Evolutionary conservation across 2,329 filamentous ascomycete genomes (phyloP), one percentile per base, ranked within the genome.

Genomic region (Aureobasidium sp.): DNA sequence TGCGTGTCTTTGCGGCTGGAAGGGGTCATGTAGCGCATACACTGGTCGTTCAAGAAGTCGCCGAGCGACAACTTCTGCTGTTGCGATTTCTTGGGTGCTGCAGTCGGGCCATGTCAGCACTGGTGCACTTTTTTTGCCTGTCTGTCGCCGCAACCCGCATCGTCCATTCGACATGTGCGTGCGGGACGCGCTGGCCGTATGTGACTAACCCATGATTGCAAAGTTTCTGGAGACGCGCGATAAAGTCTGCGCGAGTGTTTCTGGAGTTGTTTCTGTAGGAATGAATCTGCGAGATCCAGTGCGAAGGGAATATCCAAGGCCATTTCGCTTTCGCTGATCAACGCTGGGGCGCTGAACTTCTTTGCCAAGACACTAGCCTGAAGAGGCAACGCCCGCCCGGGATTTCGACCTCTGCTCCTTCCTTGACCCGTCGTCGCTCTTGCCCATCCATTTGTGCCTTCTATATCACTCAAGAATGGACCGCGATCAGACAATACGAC

Each of bases 41-140:
- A 87, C 77, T 90, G 84, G 77, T 96, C 90, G 74, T 83, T 83
- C 81, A 99, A 84, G 84, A 99, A 99, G 78, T 90, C 89, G 82
- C 90, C 90, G 74, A 97, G 86, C 81, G 89, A 90, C 89, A 99
- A 93, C 83, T 95, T 99, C 85, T 95, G 88, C 77, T 85, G 82
- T 79, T 95, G 87, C 81, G 90, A 89, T 81, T 95, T 95, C 76
- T 92, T 89, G 68, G 92, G 93, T 83, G 89, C 92, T 95, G 72
- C 63, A 73, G 23, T 17, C 21, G 51, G 60, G 57, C 63, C 38
- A 21, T 29, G 55, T 63, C 59, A 62, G 60, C 45, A 5, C 19
- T 37, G 33, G 15, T 50, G 29, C 19, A 57, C 55, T 50, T 61
- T 51, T 27, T 37, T 54, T 29, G 49, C 55, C 53, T 61, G 60